Conservation (phyloP, 2,329 filamentous ascomycete genomes). For the Neofusicoccum kwambonambiense region DNA sequence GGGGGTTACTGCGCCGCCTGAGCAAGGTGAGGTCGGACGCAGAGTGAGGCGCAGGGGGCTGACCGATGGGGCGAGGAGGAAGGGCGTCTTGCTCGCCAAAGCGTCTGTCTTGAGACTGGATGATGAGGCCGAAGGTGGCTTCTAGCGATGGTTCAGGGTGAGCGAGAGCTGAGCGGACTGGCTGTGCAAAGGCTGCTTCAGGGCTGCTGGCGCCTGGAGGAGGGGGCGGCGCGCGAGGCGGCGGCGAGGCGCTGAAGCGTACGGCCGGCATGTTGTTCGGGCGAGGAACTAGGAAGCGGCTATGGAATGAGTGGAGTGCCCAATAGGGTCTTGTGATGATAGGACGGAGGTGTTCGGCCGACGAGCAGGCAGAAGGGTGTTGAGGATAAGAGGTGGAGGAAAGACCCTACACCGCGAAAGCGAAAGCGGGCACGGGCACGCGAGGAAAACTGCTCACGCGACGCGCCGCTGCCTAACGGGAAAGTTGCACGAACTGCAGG, state of each 20-base stretch:
- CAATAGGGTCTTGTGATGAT: not conserved
- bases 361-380: not conserved
- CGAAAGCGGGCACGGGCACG: not conserved
- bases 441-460: not conserved
- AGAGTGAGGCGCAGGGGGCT: not conserved
- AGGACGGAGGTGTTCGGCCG: not conserved
- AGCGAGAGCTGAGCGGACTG: conserved; percentile 1
- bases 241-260: conserved; percentile 13
- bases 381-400: not conserved
- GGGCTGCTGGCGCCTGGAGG: not conserved
- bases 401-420: not conserved
- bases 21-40: not conserved
- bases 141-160: conserved; percentile 2
- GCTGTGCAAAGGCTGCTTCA: not conserved
- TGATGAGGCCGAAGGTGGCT: conserved; percentile 6
- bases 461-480: not conserved
- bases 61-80: not conserved
- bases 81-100: conserved; percentile 3
- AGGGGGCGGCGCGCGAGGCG: not conserved
- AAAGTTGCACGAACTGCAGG: conserved; percentile 1
- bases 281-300: not conserved
- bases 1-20: not conserved
- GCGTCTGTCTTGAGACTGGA: conserved; percentile 6
- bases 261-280: conserved; percentile 2
- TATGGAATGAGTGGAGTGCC: not conserved